Evolutionary conservation across 2,329 filamentous ascomycete genomes (phyloP), one percentile per base, ranked within the genome.

Genomic region (Colletotrichum sansevieriae): DNA sequence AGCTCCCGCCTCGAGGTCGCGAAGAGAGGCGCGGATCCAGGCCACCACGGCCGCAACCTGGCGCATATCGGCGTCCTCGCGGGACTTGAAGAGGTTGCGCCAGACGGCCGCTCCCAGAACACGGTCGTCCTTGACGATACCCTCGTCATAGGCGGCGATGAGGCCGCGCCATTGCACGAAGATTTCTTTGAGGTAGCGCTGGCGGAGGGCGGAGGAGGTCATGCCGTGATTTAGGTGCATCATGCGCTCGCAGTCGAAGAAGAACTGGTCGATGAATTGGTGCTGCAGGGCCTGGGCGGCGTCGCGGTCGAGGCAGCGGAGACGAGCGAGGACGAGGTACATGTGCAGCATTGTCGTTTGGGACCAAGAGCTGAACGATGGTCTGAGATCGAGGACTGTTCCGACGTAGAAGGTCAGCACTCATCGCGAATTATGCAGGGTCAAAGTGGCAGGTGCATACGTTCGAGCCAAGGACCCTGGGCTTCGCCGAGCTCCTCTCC

Each of bases 291-390:
- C 87, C 70, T 88, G 86, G 73, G 92, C 90, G 73, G 88, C 85
- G 22, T 91, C 87, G 62, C 85, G 83, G 22, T 93, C 90, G 74
- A 98, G 88, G 79, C 90, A 91, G 72, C 96, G 92, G 74, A 98
- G 84, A 65, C 95, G 92, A 54, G 93, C 92, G 63, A 93, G 92
- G 68, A 98, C 81, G 67, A 98, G 87, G 84, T 97, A 98, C 87
- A 99, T 92, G 84, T 99, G 95, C 67, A 99, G 87, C 86, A 97
- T 97, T 41, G 95, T 96, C 51, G 98, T 91, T 80, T 98, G 95
- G 20, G 94, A 93, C 96, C 96, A 99, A 65, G 93, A 95, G 77
- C 91, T 95, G 80, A 99, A 99, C 0, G 94, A 98, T 1, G 94
- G 93, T 37, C 88, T 85, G 18, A 99, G 88, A 29, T 88, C 88